Percentiles rank a stretch among this genome's conserved stretches.
phyloP scores from a whole-genome alignment of 2,329 filamentous ascomycete species.

The Fusarium drepaniforme region DNA sequence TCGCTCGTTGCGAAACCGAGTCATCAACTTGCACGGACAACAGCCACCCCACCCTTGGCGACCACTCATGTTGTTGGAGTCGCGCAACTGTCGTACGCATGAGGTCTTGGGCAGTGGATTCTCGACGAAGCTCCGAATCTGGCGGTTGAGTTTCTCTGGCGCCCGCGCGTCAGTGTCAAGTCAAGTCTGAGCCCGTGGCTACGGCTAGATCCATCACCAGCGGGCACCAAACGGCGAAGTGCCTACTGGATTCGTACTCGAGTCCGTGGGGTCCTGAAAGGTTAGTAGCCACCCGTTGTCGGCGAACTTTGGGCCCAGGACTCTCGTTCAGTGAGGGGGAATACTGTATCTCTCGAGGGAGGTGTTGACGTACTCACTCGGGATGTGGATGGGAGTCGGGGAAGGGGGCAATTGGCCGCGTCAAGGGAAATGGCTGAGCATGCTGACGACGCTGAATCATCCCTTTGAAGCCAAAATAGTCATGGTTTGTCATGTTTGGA shows the following conservation, averaged over 20 bases:
- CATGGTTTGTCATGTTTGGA: not conserved
- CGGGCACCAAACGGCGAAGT: conserved; percentile 17
- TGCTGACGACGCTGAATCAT: conserved; percentile 29
- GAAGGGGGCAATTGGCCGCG: conserved; percentile 12
- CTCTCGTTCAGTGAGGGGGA: not conserved
- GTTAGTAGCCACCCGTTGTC: conserved; percentile 7
- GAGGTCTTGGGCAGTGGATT: conserved; percentile 1
- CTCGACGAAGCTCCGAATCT: not conserved
- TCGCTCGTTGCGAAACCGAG: conserved; percentile 13
- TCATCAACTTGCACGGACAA: conserved; percentile 21
- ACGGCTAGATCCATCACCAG: conserved; percentile 14
- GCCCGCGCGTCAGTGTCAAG: conserved; percentile 32
- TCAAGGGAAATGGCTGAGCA: conserved; percentile 27
- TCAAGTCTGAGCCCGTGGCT: conserved; percentile 4
- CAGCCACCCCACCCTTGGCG: conserved; percentile 14
- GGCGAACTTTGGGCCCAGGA: not conserved
- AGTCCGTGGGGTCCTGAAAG: conserved; percentile 14
- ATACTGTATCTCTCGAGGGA: not conserved
- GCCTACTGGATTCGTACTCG: conserved; percentile 31
- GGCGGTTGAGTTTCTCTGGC: conserved; percentile 31
- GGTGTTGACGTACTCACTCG: conserved; percentile 2
- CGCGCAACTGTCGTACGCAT: conserved; percentile 27
- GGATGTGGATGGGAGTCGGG: not conserved
- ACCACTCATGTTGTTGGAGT: conserved; percentile 21
- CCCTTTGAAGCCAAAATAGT: not conserved